A percentile compares a stretch with the other conserved stretches of the same genome.
phyloP scores from a whole-genome alignment of 352 stramenopile species.

The Phytophthora hibernalis region DNA sequence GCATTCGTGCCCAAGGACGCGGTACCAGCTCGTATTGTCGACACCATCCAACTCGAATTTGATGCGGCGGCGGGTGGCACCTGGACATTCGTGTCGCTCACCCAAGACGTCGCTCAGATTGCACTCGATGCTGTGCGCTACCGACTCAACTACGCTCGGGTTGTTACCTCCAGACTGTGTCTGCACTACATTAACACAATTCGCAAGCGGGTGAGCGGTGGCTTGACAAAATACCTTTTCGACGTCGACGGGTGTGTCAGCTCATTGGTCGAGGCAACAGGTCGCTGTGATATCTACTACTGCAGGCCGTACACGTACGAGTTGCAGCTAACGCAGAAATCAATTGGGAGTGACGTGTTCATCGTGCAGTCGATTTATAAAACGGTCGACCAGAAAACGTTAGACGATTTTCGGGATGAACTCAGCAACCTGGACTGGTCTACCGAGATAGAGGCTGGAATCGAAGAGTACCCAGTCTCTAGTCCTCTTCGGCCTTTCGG shows the following conservation, averaged over 20 bases:
- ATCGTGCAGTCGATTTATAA: constrained; percentile 54
- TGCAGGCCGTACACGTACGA: constrained; percentile 56
- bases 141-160: constrained; percentile 46
- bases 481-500: neutral
- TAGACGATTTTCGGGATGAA: constrained; percentile 30
- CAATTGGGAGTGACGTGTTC: constrained; percentile 31
- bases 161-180: constrained; percentile 44
- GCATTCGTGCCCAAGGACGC: neutral
- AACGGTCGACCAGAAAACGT: constrained; percentile 40
- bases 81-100: constrained; percentile 39
- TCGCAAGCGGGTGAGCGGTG: constrained; percentile 19
- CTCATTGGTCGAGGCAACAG: constrained; percentile 30
- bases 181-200: constrained; percentile 53
- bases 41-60: constrained; percentile 13
- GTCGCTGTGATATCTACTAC: constrained; percentile 56
- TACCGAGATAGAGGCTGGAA: neutral
- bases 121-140: constrained; percentile 52
- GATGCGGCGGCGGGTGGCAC: neutral
- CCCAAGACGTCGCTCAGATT: constrained; percentile 24
- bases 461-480: neutral
- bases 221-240: constrained; percentile 41
- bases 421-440: constrained; percentile 43
- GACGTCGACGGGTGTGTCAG: constrained; percentile 48
- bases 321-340: constrained; percentile 48
- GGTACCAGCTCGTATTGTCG: constrained; percentile 2